Base-by-base conservation (phyloP, 2,329 filamentous ascomycete genomes). In the Penicillium verrucosum region DNA sequence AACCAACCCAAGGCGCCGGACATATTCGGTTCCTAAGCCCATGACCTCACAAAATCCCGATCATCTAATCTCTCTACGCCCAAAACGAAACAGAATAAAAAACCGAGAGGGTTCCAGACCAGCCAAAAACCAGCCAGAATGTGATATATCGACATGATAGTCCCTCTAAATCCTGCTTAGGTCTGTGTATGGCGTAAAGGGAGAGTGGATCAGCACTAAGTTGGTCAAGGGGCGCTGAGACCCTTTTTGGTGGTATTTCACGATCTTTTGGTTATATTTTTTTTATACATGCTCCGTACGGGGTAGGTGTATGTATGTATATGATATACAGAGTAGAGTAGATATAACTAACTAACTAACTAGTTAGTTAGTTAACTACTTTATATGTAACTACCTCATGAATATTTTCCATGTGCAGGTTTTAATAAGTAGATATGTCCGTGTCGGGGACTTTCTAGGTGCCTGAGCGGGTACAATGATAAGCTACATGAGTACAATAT, bases 121-220 rank as follows among this genome's bases (percentile, higher is more conserved):
- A n/a, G 43, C 5, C 4, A 40, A 40, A 27, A 27, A 10, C 21
- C 0, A 11, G 21, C 18, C 7, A 8, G 29, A 54, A 55, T 55
- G 45, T 55, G 52, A 50, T 27, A 21, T 43, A 41, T 54, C 44
- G 14, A 50, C 11, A 21, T 50, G 52, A 54, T 42, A 42, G 37
- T 42, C 34, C 27, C n/a, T 25, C 14, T 12, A 23, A 38, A 30
- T 41, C 30, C 47, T 30, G 12, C 25, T 50, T 41, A 8, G 11
- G 21, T 29, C 46, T 21, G 12, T 29, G 23, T 30, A 40, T 40
- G 34, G 34, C 36, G 47, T 21, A 32, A 18, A 25, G 25, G 25
- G 11, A 30, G 25, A 32, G 47, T 42, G 36, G 47, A 41, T 27
- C 23, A n/a, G 27, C 2, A 34, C 18, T 23, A 25, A 46, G 23